Conservation (phyloP, 2,329 filamentous ascomycete species). For the Pochonia chlamydosporia region DNA sequence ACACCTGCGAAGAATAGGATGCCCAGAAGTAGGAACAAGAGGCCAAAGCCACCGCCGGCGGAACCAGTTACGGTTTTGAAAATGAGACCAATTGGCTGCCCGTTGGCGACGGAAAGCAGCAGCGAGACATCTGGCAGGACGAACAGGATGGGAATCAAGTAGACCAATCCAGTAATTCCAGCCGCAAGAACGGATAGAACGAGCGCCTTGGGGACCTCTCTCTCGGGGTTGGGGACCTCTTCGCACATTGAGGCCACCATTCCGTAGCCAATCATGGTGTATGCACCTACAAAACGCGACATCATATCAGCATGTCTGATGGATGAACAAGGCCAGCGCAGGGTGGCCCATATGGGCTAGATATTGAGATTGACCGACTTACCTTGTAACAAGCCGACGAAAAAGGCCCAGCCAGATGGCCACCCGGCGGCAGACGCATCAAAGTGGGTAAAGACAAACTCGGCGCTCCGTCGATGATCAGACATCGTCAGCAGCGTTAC, state of each 20-base stretch:
- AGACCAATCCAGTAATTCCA: constrained; percentile 55
- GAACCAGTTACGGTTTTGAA: constrained; percentile 74
- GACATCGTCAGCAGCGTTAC: constrained; percentile 63
- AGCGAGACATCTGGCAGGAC: constrained; percentile 62
- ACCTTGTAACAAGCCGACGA: constrained; percentile 48
- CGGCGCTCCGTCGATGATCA: constrained; percentile 55
- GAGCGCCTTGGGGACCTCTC: constrained; percentile 63
- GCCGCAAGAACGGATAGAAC: constrained; percentile 61
- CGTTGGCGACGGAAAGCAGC: constrained; percentile 58
- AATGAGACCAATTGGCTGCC: constrained; percentile 70
- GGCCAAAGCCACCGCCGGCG: constrained; percentile 65
- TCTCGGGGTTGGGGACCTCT: constrained; percentile 55
- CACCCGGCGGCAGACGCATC: constrained; percentile 64
- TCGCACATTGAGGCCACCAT: constrained; percentile 51
- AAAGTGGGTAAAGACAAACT: constrained; percentile 64
- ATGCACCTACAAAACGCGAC: constrained; percentile 23
- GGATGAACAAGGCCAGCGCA: too few relatives aligned
- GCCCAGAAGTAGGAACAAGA: constrained; percentile 70
- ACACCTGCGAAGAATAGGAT: constrained; percentile 74
- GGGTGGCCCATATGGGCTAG: too few relatives aligned
- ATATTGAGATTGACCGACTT: constrained; percentile 5
- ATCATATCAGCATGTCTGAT: constrained; percentile 21
- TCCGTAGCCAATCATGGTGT: constrained; percentile 42
- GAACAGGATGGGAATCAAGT: constrained; percentile 70
- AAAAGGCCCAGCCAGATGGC: constrained; percentile 59